phyloP scores from a whole-genome alignment of 106 monocot genomes.

The Phalaenopsis equestris region DNA sequence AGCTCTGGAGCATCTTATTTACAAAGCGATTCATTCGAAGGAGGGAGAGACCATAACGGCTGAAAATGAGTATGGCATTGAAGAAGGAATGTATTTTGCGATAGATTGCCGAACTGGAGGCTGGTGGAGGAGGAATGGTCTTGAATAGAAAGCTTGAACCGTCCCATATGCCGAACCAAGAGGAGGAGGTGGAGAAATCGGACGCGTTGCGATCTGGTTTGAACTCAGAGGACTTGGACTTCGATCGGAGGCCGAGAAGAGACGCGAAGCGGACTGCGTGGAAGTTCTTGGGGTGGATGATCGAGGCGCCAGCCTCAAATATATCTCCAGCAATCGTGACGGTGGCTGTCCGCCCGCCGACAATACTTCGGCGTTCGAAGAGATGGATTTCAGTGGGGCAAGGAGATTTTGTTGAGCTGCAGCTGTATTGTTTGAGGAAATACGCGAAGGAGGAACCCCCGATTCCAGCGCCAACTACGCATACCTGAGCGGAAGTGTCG shows the following conservation, averaged over 20 bases:
- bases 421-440: conserved; percentile 55
- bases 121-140: conserved; percentile 47
- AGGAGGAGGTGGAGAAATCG: conserved; percentile 4
- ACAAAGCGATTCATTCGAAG: conserved; percentile 64
- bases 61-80: conserved; percentile 37
- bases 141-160: conserved; percentile 69
- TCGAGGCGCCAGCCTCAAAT: conserved; percentile 86
- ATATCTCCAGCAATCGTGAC: conserved; percentile 60
- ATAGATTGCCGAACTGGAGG: conserved; percentile 29
- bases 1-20: conserved; percentile 41
- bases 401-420: conserved; percentile 16
- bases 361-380: conserved; percentile 49
- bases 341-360: conserved; percentile 83
- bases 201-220: conserved; percentile 6
- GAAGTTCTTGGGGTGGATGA: conserved; percentile 83
- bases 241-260: conserved; percentile 41
- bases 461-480: conserved; percentile 81
- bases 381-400: conserved; percentile 52
- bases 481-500: conserved; percentile 21
- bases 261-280: conserved; percentile 59
- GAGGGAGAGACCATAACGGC: conserved; percentile 80
- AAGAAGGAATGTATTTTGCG: conserved; percentile 34
- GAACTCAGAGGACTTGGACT: conserved; percentile 5
- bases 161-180: conserved; percentile 87
- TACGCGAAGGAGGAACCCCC: conserved; percentile 59